phyloP scores from a whole-genome alignment of 306 rosid species.

The Dalbergia cochinchinensis region DNA sequence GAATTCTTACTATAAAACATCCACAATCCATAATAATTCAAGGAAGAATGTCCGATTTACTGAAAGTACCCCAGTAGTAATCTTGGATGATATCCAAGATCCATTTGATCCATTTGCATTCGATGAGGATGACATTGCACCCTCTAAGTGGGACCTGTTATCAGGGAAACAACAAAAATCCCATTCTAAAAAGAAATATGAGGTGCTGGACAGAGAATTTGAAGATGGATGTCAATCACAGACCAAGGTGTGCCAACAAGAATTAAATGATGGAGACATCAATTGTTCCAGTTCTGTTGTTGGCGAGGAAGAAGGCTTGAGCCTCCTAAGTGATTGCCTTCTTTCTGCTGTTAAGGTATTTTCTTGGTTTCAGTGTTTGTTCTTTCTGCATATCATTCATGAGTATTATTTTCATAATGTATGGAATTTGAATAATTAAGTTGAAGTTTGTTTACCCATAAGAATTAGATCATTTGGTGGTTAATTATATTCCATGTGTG shows the following conservation, averaged over 20 bases:
- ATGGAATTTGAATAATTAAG: constrained; percentile 21
- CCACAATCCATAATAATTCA: constrained; percentile 49
- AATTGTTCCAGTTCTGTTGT: constrained; percentile 55
- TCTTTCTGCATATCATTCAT: constrained; percentile 16
- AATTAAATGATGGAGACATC: constrained; percentile 61
- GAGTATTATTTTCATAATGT: constrained; percentile 27
- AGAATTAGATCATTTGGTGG: constrained; percentile 14
- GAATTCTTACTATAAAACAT: constrained; percentile 53
- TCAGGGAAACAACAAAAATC: constrained; percentile 68
- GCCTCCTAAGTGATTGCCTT: constrained; percentile 84
- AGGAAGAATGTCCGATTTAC: constrained; percentile 55
- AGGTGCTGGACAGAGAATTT: constrained; percentile 51
- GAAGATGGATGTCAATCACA: constrained; percentile 68
- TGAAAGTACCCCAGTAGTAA: constrained; percentile 51
- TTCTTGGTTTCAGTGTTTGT: constrained; percentile 27
- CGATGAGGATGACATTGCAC: constrained; percentile 86
- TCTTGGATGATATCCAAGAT: constrained; percentile 70
- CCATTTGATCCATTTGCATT: constrained; percentile 78
- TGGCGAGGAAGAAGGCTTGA: constrained; percentile 59
- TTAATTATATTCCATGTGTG: constrained; percentile 13
- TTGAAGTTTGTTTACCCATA: constrained; percentile 36
- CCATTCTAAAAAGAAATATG: constrained; percentile 52
- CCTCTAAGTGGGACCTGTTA: constrained; percentile 91
- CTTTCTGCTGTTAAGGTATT: constrained; percentile 83
- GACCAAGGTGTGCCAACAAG: constrained; percentile 55